These are phyloP conservation scores for Tuber melanosporum DNA, from an alignment of 495 filamentous ascomycete genomes.

Conservation along the genomic window DNA sequence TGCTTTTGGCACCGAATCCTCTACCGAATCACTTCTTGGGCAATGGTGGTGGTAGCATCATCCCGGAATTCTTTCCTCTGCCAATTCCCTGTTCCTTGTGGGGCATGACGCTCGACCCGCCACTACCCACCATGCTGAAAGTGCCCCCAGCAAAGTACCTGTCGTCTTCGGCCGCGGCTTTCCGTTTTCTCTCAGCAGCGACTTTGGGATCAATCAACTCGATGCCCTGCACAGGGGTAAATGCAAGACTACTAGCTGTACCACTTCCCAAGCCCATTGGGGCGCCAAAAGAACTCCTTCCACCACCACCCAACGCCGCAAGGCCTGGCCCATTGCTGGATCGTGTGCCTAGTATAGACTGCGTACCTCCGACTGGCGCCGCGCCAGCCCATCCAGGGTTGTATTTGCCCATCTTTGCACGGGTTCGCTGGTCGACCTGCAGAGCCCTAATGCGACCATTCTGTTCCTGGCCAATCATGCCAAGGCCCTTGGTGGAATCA, in stretches of 20 bases:
- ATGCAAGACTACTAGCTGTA: conserved; percentile 81
- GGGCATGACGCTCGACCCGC: conserved; percentile 42
- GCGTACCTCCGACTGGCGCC: conserved; percentile 59
- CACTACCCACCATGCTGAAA: conserved; percentile 78
- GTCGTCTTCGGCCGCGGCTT: conserved; percentile 89
- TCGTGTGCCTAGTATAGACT: conserved; percentile 58
- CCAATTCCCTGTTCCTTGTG: conserved; percentile 56
- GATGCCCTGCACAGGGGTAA: conserved; percentile 88
- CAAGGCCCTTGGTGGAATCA: conserved; percentile 78
- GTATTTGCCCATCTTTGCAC: conserved; percentile 86
- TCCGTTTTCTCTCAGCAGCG: conserved; percentile 70
- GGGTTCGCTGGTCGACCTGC: conserved; percentile 88
- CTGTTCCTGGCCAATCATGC: conserved; percentile 87
- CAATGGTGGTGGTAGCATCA: conserved; percentile 39
- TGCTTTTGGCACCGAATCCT: neutral
- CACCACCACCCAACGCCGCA: conserved; percentile 65
- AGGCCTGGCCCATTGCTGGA: conserved; percentile 53
- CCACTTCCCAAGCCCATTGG: conserved; percentile 52
- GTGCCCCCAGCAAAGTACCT: conserved; percentile 93
- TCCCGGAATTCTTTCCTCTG: conserved; percentile 44
- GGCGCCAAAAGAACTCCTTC: conserved; percentile 48
- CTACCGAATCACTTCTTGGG: conserved; percentile 21
- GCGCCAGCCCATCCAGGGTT: conserved; percentile 89
- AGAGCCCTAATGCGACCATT: conserved; percentile 78
- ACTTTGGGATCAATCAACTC: conserved; percentile 95